Evolutionary conservation across 345 rosid genomes (phyloP).

Genomic region (Durio zibethinus): DNA sequence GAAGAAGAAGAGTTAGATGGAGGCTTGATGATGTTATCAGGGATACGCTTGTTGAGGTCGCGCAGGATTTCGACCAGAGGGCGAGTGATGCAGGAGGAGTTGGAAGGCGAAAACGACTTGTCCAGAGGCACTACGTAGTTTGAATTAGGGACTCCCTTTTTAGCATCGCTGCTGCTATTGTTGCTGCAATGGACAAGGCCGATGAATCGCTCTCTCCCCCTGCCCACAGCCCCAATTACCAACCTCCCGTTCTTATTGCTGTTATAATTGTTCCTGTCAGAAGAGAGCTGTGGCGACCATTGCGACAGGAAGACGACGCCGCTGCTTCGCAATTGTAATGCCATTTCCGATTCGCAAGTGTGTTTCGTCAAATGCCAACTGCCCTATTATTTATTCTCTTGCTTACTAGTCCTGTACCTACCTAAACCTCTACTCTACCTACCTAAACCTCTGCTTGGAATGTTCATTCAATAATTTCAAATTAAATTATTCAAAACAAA

Average conservation of each 20-base stretch:
- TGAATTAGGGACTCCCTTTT: constrained; percentile 66
- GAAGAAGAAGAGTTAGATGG: constrained; percentile 33
- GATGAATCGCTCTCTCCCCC: constrained; percentile 6
- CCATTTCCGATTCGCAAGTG: not conserved
- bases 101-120: constrained; percentile 53
- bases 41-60: constrained; percentile 91
- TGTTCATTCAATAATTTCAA: no score
- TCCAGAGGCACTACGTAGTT: constrained; percentile 94
- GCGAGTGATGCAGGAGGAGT: constrained; percentile 73
- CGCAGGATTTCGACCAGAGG: constrained; percentile 95
- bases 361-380: not conserved
- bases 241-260: not conserved
- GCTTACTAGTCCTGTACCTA: not conserved
- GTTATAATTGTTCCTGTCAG: not conserved
- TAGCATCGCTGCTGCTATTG: constrained; percentile 29
- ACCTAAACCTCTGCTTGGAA: no score
- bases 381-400: not conserved
- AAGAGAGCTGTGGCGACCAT: not conserved
- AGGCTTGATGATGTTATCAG: constrained; percentile 71
- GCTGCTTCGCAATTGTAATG: not conserved
- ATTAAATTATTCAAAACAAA: no score
- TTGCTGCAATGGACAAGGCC: constrained; percentile 24
- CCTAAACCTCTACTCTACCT: not conserved
- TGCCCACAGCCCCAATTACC: not conserved
- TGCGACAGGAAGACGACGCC: not conserved